phyloP scores from a whole-genome alignment of 768 basidiomycete genomes.

The Rhizopogon vesiculosus region DNA sequence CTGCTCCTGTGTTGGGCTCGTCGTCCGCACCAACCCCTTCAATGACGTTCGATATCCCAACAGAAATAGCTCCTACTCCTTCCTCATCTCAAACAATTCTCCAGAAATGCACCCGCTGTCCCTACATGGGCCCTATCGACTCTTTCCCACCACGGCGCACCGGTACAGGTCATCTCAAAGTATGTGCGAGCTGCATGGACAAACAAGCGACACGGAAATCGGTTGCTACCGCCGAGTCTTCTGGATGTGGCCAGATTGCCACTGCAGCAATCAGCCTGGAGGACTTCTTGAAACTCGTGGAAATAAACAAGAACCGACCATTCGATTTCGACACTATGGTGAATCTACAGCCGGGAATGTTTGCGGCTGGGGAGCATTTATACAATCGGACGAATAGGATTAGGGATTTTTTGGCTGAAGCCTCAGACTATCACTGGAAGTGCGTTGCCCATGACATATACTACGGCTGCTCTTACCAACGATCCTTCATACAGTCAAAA shows the following conservation, averaged over 20 bases:
- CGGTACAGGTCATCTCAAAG: slow-evolving; percentile 26
- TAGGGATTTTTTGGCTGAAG: slow-evolving; percentile 28
- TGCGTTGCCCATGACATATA: slow-evolving; percentile 9
- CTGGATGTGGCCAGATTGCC: slow-evolving; percentile 29
- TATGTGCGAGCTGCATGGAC: slow-evolving; percentile 28
- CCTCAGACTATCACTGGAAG: slow-evolving; percentile 33
- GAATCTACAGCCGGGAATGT: slow-evolving; percentile 26
- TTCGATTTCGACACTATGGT: slow-evolving; percentile 33
- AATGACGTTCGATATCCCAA: slow-evolving; percentile 14
- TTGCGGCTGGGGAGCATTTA: slow-evolving; percentile 26
- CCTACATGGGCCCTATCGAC: slow-evolving; percentile 23
- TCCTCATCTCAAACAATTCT: slow-evolving; percentile 3
- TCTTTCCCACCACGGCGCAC: slow-evolving; percentile 26
- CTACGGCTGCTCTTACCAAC: not conserved
- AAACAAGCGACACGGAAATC: slow-evolving; percentile 29
- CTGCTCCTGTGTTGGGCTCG: slow-evolving; percentile 4
- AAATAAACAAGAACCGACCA: slow-evolving; percentile 25
- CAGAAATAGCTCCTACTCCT: slow-evolving; percentile 7
- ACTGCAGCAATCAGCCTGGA: slow-evolving; percentile 30
- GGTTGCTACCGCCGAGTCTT: slow-evolving; percentile 22
- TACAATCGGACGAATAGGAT: slow-evolving; percentile 32
- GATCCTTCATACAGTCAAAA: slow-evolving; percentile 17
- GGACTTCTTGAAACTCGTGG: slow-evolving; percentile 28
- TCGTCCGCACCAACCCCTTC: slow-evolving; percentile 9
- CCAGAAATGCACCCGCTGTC: slow-evolving; percentile 29